Base-by-base conservation (phyloP, 768 basidiomycete species). In the Tricholoma flavovirens region DNA sequence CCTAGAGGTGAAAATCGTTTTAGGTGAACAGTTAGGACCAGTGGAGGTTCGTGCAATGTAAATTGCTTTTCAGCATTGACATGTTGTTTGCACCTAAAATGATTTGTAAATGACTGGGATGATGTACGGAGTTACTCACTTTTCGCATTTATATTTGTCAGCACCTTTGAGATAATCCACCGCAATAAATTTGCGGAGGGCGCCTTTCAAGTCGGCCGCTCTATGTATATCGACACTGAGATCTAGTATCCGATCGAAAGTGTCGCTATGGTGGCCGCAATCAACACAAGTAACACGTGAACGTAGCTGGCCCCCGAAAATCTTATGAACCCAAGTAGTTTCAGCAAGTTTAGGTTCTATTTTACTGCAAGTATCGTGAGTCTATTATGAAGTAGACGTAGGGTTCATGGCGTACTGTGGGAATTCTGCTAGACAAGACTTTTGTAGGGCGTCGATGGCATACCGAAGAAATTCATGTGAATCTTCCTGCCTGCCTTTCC, bases 121-220 rank as follows among this genome's bases (percentile, higher is more conserved):
- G 22, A 50, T 15, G 36, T 8, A 3, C 12, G 14, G 19, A 35
- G 30, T 17, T 35, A 79, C 90, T 64, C 67, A 97, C 93, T 93
- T 98, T 73, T 99, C 97, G 71, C 97, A 99, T 68, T 95, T 93
- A 71, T 99, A 99, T 73, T 95, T 95, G 77, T 99, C 93, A 5
- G 86, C 83, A 0, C 96, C 97, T 59, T 84, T 90, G 59, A 99
- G 71, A 59, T 80, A 76, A 66, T 99, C 97, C 48, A 88, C 75
- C 7, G 83, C 85, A 35, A 90, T 83, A 63, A 97, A 97, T 65
- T 85, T 88, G 33, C 80, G 78, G 55, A 96, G 71, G 2, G 91
- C 93, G 4, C 88, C 84, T 67, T 77, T 83, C 51, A 98, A 63
- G 3, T 76, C 77, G 30, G 76, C 69, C 30, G 78, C 76, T 54